phyloP scores from a whole-genome alignment of 345 rosid species.

The Hevea brasiliensis region DNA sequence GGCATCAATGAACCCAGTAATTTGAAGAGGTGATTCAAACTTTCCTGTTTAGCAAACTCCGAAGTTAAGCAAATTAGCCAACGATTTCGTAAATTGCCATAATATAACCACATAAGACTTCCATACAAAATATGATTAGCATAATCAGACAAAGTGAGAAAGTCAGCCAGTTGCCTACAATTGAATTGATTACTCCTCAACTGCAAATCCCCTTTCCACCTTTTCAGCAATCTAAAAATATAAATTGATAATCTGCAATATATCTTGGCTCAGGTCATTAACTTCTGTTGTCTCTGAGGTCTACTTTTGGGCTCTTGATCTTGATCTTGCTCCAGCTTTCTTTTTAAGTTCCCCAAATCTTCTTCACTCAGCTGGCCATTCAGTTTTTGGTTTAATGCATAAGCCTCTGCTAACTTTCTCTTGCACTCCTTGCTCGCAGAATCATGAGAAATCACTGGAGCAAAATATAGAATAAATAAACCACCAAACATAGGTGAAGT shows the following conservation, averaged over 20 bases:
- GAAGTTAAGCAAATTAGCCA: too few relatives aligned
- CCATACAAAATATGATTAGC: neutral
- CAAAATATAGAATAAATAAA: neutral
- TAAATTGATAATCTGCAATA: neutral
- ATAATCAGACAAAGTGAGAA: neutral
- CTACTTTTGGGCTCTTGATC: slow-evolving; percentile 33
- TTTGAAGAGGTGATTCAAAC: too few relatives aligned
- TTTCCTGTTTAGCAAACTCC: too few relatives aligned
- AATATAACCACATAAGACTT: neutral
- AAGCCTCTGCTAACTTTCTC: slow-evolving; percentile 75
- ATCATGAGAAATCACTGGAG: slow-evolving; percentile 81
- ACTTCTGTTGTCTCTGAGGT: slow-evolving; percentile 46
- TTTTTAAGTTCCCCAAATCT: slow-evolving; percentile 51
- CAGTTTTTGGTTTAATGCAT: slow-evolving; percentile 60
- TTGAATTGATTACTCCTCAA: neutral
- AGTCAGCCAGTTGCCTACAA: neutral
- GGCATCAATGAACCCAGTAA: too few relatives aligned
- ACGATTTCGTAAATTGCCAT: neutral
- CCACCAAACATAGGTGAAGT: neutral
- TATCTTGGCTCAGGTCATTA: neutral
- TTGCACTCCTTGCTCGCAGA: slow-evolving; percentile 83
- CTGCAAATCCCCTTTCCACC: too few relatives aligned
- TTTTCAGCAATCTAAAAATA: too few relatives aligned
- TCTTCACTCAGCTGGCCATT: slow-evolving; percentile 58
- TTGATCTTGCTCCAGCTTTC: slow-evolving; percentile 51